Conservation (phyloP, 768 basidiomycete genomes). For the Rhizopogon vesiculosus region DNA sequence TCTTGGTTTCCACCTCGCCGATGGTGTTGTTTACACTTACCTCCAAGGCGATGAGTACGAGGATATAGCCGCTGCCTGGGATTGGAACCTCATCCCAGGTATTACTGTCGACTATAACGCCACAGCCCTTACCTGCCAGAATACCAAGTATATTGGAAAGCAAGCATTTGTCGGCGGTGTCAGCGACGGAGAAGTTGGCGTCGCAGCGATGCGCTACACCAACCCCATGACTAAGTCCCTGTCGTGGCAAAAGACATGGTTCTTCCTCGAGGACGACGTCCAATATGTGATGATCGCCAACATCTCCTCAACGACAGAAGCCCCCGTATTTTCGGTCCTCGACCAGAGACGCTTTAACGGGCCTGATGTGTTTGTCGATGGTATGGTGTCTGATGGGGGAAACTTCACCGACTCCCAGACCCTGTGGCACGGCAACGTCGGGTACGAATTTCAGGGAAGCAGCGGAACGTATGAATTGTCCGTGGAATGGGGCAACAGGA, state of each 20-base stretch:
- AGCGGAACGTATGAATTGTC: conserved; percentile 23
- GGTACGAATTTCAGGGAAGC: conserved; percentile 46
- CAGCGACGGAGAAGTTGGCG: conserved; percentile 51
- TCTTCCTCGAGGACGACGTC: conserved; percentile 62
- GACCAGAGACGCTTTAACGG: conserved; percentile 54
- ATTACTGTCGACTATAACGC: conserved; percentile 61
- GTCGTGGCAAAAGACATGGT: conserved; percentile 68
- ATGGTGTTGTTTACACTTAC: conserved; percentile 63
- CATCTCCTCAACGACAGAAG: conserved; percentile 38
- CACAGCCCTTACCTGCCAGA: conserved; percentile 46
- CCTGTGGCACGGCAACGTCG: conserved; percentile 65
- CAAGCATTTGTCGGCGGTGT: conserved; percentile 64
- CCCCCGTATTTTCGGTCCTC: conserved; percentile 57
- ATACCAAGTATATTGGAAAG: conserved; percentile 38
- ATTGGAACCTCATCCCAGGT: conserved; percentile 76
- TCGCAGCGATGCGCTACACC: conserved; percentile 63
- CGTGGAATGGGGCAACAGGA: conserved; percentile 42
- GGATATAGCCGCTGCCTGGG: conserved; percentile 68
- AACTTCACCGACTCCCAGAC: conserved; percentile 21
- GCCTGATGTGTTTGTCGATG: conserved; percentile 36
- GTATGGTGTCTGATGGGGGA: conserved; percentile 6
- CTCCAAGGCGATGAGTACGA: conserved; percentile 65
- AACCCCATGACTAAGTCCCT: conserved; percentile 57
- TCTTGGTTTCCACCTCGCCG: conserved; percentile 64
- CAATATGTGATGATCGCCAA: conserved; percentile 59